Conservation (phyloP, 768 basidiomycete genomes). For the Boletus rubroflammeus region DNA sequence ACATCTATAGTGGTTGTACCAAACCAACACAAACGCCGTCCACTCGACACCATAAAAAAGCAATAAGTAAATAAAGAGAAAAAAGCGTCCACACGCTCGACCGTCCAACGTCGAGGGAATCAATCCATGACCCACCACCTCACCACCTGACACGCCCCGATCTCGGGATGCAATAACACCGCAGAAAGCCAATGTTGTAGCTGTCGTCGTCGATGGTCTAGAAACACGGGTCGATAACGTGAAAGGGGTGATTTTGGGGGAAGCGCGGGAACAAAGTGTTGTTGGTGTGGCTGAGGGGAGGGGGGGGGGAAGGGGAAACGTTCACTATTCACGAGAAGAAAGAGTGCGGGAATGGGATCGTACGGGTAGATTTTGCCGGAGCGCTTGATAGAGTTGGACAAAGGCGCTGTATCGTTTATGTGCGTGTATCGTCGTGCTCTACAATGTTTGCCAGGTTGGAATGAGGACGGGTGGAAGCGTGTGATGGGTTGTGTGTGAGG, state of each 20-base stretch:
- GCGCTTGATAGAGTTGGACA: constrained; percentile 45
- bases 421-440: constrained; percentile 62
- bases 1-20: too few species aligned
- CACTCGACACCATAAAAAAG: constrained; percentile 3
- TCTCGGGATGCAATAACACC: constrained; percentile 65
- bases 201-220: constrained; percentile 56
- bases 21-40: neutral
- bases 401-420: constrained; percentile 70
- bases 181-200: constrained; percentile 66
- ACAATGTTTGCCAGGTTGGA: neutral
- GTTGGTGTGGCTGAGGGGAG: constrained; percentile 38
- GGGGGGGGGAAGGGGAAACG: neutral
- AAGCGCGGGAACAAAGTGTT: constrained; percentile 50
- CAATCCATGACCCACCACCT: constrained; percentile 57
- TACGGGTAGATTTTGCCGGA: constrained; percentile 54
- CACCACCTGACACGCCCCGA: constrained; percentile 60
- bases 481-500: neutral
- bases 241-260: constrained; percentile 70
- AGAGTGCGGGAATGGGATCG: too few species aligned
- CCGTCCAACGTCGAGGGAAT: neutral
- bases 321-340: too few species aligned
- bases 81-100: neutral
- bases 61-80: constrained; percentile 6
- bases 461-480: neutral
- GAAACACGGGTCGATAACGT: constrained; percentile 63